Conservation (phyloP, 768 basidiomycete species). For the Lyophyllum atratum region DNA sequence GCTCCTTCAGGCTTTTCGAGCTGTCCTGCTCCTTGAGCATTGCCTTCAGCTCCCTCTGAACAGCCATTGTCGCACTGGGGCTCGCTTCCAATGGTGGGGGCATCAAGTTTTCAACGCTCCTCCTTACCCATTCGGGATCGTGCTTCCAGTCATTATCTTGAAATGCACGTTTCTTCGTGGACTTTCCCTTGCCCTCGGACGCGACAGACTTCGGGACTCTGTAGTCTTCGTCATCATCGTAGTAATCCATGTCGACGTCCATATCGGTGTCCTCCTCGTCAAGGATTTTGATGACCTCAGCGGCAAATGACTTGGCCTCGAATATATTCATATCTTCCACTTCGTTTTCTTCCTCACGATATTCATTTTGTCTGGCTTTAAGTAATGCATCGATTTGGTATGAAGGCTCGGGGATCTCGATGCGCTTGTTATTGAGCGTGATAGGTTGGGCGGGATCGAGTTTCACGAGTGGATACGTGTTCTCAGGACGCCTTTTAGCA, state of each 20-base stretch:
- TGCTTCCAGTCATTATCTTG: slow-evolving; percentile 56
- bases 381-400: slow-evolving; percentile 55
- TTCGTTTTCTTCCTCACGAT: slow-evolving; percentile 46
- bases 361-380: slow-evolving; percentile 37
- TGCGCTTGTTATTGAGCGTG: slow-evolving; percentile 33
- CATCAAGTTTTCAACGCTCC: slow-evolving; percentile 46
- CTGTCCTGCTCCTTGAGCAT: slow-evolving; percentile 63
- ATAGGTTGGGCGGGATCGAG: slow-evolving; percentile 52
- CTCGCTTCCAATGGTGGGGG: slow-evolving; percentile 64
- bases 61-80: slow-evolving; percentile 52
- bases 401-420: slow-evolving; percentile 60
- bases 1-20: slow-evolving; percentile 44
- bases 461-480: slow-evolving; percentile 39
- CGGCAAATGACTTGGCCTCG: slow-evolving; percentile 10
- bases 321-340: slow-evolving; percentile 42
- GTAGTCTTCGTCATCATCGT: slow-evolving; percentile 33
- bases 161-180: slow-evolving; percentile 7
- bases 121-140: slow-evolving; percentile 48
- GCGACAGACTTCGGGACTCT: slow-evolving; percentile 14
- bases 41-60: slow-evolving; percentile 61
- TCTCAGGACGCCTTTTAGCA: slow-evolving; percentile 9
- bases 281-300: slow-evolving; percentile 22
- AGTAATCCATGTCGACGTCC: slow-evolving; percentile 36
- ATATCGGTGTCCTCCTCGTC: slow-evolving; percentile 48
- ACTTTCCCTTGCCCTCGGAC: slow-evolving; percentile 20